Conservation (phyloP, 2,329 filamentous ascomycete genomes). For the Neurospora sp. region DNA sequence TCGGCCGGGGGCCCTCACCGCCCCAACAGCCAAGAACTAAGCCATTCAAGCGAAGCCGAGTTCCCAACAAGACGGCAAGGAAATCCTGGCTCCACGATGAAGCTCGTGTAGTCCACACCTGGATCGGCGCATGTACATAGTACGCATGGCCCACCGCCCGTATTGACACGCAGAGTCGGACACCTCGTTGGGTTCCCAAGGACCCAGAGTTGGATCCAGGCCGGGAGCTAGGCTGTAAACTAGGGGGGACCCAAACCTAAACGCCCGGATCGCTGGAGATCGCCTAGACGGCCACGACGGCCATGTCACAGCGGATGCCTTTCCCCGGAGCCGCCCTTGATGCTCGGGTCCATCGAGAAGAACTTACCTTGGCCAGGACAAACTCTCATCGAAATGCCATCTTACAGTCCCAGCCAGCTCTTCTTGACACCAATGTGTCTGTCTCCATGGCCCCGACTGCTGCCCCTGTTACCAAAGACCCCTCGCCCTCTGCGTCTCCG, state of each 20-base stretch:
- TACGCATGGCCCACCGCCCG: not conserved
- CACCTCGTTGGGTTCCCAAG: not conserved
- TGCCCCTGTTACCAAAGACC: conserved; percentile 5
- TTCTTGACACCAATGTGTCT: conserved; percentile 6
- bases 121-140: not conserved
- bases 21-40: not conserved
- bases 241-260: not conserved
- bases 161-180: not conserved
- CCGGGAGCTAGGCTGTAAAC: not conserved
- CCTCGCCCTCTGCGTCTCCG: conserved; percentile 17
- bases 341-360: conserved; percentile 25
- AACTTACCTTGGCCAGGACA: conserved; percentile 25
- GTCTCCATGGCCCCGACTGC: conserved; percentile 14
- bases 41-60: not conserved
- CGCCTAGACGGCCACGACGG: conserved; percentile 1
- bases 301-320: conserved; percentile 31
- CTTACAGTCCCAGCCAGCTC: conserved; percentile 13
- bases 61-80: not conserved
- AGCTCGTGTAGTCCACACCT: not conserved
- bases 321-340: conserved; percentile 23
- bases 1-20: not conserved
- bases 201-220: not conserved
- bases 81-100: not conserved
- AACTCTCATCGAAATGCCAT: conserved; percentile 20
- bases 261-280: not conserved